These are phyloP conservation scores for Jasminum sambac DNA, from an alignment of 257 asterid species.

Conservation along the genomic window DNA sequence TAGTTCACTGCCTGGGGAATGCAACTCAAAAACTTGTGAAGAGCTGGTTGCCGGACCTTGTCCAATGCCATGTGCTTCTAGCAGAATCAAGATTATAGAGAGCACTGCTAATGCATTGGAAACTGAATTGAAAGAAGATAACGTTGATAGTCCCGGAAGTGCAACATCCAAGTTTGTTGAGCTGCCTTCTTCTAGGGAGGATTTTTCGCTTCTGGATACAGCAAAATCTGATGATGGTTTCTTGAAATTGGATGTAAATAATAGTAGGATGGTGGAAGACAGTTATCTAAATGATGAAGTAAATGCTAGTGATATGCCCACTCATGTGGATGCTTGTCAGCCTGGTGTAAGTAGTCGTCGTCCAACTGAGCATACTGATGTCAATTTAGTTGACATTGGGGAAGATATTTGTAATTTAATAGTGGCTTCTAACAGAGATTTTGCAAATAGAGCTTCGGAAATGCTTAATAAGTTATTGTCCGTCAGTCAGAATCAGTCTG, in stretches of 20 bases:
- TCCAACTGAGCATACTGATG: slow-evolving; percentile 24
- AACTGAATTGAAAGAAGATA: slow-evolving; percentile 49
- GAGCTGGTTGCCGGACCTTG: slow-evolving; percentile 47
- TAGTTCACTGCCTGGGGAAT: slow-evolving; percentile 41
- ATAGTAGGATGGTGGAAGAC: slow-evolving; percentile 29
- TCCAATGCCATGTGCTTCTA: slow-evolving; percentile 43
- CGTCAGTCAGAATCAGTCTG: slow-evolving; percentile 34
- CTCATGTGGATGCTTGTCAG: slow-evolving; percentile 21
- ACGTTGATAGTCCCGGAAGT: slow-evolving; percentile 79
- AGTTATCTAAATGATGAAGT: slow-evolving; percentile 30
- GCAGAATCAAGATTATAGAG: slow-evolving; percentile 33
- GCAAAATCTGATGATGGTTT: slow-evolving; percentile 30
- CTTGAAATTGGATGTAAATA: slow-evolving; percentile 28
- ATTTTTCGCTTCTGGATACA: slow-evolving; percentile 25
- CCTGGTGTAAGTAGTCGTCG: slow-evolving; percentile 24
- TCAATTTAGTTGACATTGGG: slow-evolving; percentile 24
- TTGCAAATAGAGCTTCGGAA: slow-evolving; percentile 47
- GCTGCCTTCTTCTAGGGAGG: slow-evolving; percentile 36
- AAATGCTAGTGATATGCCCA: slow-evolving; percentile 21
- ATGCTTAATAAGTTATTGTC: slow-evolving; percentile 64
- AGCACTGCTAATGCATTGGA: slow-evolving; percentile 34
- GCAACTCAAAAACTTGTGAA: slow-evolving; percentile 42
- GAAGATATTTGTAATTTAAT: slow-evolving; percentile 45
- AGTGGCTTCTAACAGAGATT: slow-evolving; percentile 57
- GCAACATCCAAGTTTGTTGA: slow-evolving; percentile 72